Conservation (phyloP, 2,329 filamentous ascomycete genomes). For the Cryphonectria japonica region DNA sequence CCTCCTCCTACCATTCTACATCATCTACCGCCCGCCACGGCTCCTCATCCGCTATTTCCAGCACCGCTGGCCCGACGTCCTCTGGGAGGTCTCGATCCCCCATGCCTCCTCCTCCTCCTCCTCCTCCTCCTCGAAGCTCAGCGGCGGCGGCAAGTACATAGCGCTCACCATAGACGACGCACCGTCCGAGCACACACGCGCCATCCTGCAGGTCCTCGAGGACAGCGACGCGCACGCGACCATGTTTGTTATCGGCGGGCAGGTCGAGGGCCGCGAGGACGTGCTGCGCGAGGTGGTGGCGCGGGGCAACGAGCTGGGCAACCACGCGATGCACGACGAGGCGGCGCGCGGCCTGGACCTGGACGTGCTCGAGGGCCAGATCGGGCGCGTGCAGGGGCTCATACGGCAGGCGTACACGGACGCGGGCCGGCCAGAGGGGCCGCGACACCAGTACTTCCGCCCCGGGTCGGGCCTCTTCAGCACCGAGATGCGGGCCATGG, state of each 20-base stretch:
- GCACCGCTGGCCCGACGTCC: slow-evolving; percentile 73
- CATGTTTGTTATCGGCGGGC: slow-evolving; percentile 85
- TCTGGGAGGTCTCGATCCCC: slow-evolving; percentile 66
- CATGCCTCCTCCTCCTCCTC: background rate
- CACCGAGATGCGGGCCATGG: slow-evolving; percentile 64
- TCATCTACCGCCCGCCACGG: slow-evolving; percentile 81
- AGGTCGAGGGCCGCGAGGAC: slow-evolving; percentile 60
- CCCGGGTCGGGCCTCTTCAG: slow-evolving; percentile 87
- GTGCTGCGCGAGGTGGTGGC: slow-evolving; percentile 62
- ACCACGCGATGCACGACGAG: slow-evolving; percentile 90
- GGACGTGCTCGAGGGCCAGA: slow-evolving; percentile 63
- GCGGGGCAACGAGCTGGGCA: slow-evolving; percentile 73
- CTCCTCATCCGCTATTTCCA: slow-evolving; percentile 72
- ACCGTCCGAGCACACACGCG: slow-evolving; percentile 71
- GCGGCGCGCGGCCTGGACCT: slow-evolving; percentile 66
- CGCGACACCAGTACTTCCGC: slow-evolving; percentile 71
- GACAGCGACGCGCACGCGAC: slow-evolving; percentile 73
- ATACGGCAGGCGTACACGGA: slow-evolving; percentile 61
- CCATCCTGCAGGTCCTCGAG: slow-evolving; percentile 71
- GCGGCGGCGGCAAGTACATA: slow-evolving; percentile 65
- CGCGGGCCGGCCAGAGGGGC: slow-evolving; percentile 41
- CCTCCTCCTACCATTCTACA: slow-evolving; percentile 57
- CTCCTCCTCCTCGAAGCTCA: slow-evolving; percentile 32
- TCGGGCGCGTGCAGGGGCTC: slow-evolving; percentile 64
- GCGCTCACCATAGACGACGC: slow-evolving; percentile 88